Base-by-base conservation (phyloP, 2,329 filamentous ascomycete species). In the Paraphaeosphaeria minitans region DNA sequence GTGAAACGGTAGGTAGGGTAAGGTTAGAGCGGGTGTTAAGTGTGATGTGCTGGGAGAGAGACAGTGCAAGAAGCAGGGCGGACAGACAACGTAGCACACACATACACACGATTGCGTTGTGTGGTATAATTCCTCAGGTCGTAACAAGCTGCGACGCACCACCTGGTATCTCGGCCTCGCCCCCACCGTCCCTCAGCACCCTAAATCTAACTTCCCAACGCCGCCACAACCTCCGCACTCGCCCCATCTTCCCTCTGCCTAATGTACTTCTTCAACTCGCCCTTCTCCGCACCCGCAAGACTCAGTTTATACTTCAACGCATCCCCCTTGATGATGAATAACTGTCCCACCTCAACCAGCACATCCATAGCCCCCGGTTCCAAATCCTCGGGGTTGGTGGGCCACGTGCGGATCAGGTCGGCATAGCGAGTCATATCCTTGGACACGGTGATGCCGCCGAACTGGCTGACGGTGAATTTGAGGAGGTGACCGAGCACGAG, bases 351-450 rank as follows among this genome's bases (percentile, higher is more conserved):
- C 81, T 99, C 95, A 27, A 92, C 89, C 60, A 99, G 79, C 47
- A 97, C 86, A 79, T 99, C 94, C 65, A 97, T 86, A 55, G 87
- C 73, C 0, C 73, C 75, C 1, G 67, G 60, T 60, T 80, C 80
- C 52, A 82, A 85, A 24, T 84, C 83, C 66, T 86, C 84, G 50
- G 24, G 24, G 24, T 88, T 86, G 42, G 82, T 69, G 0, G 90
- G 86, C 92, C 93, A 98, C 35, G 88, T 88, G 62, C 91, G 88
- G 64, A 99, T 83, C 12, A 96, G 87, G 60, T 93, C 89, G 9
- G 91, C 90, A 76, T 99, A 99, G 73, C 92, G 93, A 37, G 92
- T 92, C 75, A 98, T 93, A 74, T 99, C 95, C 79, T 98, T 96
- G 37, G 90, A 94, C 27, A 98, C 92, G 86, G 97, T 95, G 48